phyloP scores from a whole-genome alignment of 2,329 filamentous ascomycete species.

The Trichophyton verrucosum region DNA sequence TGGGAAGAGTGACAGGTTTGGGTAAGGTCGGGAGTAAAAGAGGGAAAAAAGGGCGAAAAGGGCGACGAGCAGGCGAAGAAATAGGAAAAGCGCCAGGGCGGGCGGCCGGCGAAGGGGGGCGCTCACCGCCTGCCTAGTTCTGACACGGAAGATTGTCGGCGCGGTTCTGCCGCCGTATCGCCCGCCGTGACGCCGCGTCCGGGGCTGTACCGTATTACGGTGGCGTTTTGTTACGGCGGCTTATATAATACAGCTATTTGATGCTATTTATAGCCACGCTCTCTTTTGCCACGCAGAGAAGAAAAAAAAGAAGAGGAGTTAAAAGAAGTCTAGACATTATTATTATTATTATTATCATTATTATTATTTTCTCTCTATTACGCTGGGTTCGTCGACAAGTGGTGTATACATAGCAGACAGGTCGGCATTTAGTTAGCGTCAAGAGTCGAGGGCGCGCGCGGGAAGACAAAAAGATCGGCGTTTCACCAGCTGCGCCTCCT shows the following conservation, averaged over 20 bases:
- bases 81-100: not conserved
- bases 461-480: not conserved
- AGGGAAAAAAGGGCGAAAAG: constrained; percentile 17
- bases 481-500: not conserved
- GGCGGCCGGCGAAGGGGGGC: not conserved
- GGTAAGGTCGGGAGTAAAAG: constrained; percentile 13
- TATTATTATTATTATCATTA: too few relatives aligned
- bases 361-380: too few relatives aligned
- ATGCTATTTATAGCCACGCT: too few relatives aligned
- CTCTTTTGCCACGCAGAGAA: too few relatives aligned
- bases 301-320: too few relatives aligned
- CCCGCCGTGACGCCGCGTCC: not conserved
- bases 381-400: too few relatives aligned
- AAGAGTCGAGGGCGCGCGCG: not conserved
- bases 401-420: not conserved
- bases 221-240: not conserved
- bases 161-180: not conserved
- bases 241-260: not conserved
- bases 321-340: not conserved
- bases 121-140: not conserved
- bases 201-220: not conserved
- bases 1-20: constrained; percentile 17
- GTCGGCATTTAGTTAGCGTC: not conserved
- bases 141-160: not conserved
- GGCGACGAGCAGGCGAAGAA: constrained; percentile 5